Evolutionary conservation across 2,329 filamentous ascomycete species (phyloP).

Genomic region (Fusarium musae): DNA sequence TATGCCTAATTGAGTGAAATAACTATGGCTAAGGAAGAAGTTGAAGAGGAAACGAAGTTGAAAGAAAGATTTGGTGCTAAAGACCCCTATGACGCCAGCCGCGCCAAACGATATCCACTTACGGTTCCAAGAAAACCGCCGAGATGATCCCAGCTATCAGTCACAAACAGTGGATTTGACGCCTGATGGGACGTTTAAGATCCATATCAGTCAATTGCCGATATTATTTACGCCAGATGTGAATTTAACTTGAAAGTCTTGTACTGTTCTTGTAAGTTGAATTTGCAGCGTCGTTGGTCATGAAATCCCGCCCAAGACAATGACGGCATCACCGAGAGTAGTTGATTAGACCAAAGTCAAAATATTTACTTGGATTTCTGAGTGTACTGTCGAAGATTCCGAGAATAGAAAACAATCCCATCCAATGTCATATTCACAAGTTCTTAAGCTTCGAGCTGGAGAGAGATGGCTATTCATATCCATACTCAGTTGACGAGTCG

Average conservation of each 20-base stretch:
- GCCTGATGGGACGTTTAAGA: not conserved
- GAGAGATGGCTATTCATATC: not conserved
- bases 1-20: not conserved
- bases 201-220: not conserved
- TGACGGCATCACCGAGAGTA: not conserved
- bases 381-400: not conserved
- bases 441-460: not conserved
- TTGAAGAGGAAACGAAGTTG: conserved; percentile 1
- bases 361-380: not conserved
- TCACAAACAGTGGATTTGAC: not conserved
- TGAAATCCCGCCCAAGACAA: not conserved
- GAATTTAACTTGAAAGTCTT: not conserved
- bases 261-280: not conserved
- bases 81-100: conserved; percentile 32
- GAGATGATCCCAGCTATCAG: conserved; percentile 8
- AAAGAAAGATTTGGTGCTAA: conserved; percentile 29
- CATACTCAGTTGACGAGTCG: too few species aligned
- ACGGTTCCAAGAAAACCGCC: conserved; percentile 5
- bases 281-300: not conserved
- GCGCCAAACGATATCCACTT: conserved; percentile 30
- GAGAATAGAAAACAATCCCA: too few species aligned
- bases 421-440: not conserved
- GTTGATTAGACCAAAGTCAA: not conserved
- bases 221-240: not conserved
- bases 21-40: not conserved